Evolutionary conservation across 768 basidiomycete genomes (phyloP), one percentile per base, ranked within the genome.

Genomic region (Tylopilus felleus): DNA sequence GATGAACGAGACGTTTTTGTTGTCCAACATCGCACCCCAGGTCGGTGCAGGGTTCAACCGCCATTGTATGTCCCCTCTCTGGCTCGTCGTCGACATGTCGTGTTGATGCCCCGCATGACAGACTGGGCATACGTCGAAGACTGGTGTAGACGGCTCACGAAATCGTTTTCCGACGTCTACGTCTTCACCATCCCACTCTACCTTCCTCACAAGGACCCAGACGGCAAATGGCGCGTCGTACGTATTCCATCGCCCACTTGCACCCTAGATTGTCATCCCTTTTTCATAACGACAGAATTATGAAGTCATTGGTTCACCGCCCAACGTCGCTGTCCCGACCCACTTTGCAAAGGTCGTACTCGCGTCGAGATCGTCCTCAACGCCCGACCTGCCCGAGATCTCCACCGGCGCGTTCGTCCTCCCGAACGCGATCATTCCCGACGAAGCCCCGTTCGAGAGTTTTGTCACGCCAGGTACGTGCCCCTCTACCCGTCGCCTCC

Each of bases 181-280:
- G 86, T 98, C 44, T 99, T 99, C 74, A 99, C 97, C 4, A 80
- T 99, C 17, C 97, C 97, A 0, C 76, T 99, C n/a, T 99, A 98
- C 73, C 82, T 98, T 3, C 97, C 97, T 1, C 84, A 81, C 46
- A 80, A 82, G 46, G 88, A 92, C 5, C 63, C 83, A 4, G 96
- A 98, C 65, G 94, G 95, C 10, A 98, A 96, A 73, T 98, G 89
- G 88, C 84, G 92, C 52, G 89, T 98, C 60, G 95, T 97, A 64
- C 72, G 91, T 82, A 4, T 81, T 19, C n/a, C n/a, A 3, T 39
- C 17, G 47, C 50, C 4, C 38, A 6, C 8, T 19, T 49, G 8
- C 49, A 14, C 35, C 33, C 43, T 38, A 21, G 53, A 10, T 38
- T 42, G 8, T 22, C 8, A 7, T 39, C 17, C 8, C 10, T 13